Evolutionary conservation across 129 eudicot species (phyloP).

Genomic region (Escallonia rubra): DNA sequence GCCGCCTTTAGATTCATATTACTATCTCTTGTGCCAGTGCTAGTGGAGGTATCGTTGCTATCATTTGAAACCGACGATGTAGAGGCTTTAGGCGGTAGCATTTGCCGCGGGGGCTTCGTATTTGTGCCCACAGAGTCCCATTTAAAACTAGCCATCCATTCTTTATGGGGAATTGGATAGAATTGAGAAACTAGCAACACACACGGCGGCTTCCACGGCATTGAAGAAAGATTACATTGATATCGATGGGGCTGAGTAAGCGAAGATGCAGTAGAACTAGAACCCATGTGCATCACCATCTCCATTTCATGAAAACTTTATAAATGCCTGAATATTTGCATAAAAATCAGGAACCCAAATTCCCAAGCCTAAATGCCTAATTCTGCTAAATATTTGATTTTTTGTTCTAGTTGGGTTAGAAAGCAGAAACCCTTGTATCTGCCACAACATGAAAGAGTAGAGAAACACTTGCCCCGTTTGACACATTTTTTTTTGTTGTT

Average conservation of each 20-base stretch:
- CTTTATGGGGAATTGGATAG: conserved; percentile 3
- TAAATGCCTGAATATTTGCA: too few species aligned
- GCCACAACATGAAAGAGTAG: too few species aligned
- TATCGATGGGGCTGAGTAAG: conserved; percentile 7
- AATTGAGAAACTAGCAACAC: conserved; percentile 14
- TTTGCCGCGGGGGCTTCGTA: not conserved
- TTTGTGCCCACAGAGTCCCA: not conserved
- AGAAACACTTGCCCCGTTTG: too few species aligned
- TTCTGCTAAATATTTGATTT: too few species aligned
- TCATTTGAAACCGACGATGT: conserved; percentile 8
- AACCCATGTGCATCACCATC: conserved; percentile 10
- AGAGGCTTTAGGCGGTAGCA: conserved; percentile 5
- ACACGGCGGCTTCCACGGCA: conserved; percentile 8
- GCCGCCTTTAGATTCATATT: conserved; percentile 14
- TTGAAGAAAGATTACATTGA: not conserved
- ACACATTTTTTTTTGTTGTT: too few species aligned
- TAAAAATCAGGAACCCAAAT: too few species aligned
- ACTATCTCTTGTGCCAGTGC: not conserved
- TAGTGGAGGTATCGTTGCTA: not conserved
- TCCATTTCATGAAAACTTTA: not conserved
- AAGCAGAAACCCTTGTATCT: too few species aligned
- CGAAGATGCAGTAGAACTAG: not conserved
- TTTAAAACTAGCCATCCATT: not conserved
- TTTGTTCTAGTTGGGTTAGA: too few species aligned
- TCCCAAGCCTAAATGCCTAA: too few species aligned